Evolutionary conservation across 2,329 filamentous ascomycete genomes (phyloP), one percentile per base, ranked within the genome.

Genomic region (Aspergillus novofumigatus): DNA sequence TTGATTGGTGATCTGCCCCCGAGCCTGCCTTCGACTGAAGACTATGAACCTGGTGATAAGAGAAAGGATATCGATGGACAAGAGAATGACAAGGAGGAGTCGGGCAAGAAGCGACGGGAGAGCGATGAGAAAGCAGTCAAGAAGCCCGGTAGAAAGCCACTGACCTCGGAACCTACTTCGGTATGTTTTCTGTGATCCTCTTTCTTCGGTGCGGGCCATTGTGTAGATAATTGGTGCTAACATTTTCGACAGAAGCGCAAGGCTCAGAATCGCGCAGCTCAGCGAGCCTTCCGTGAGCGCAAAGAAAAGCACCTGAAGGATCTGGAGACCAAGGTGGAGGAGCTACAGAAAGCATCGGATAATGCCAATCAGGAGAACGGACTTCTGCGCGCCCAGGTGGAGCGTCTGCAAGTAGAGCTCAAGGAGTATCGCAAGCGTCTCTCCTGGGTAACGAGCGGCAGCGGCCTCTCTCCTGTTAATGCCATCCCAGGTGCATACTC

Each of bases 81-180:
- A 6, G 86, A 77, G 8, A 85, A 89, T 11, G 86, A 78, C 7
- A 78, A 86, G 1, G 88, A 89, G 5, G 89, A 82, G n/a, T 79
- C 78, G 28, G 82, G 81, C 48, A 85, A 85, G 63, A 85, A 86
- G 57, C 85, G 91, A 62, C 85, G 90, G 59, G 92, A 96, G 75
- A 86, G 88, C 57, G 87, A 91, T 55, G 91, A 92, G 48, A 96
- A 94, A 77, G 82, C 87, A 47, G 86, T 91, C 25, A 97, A 97
- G 85, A 99, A 97, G 78, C 93, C 94, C 4, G 94, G 94, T 52
- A 86, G 94, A 62, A 99, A 99, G 81, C 94, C 93, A 21, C 81
- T 97, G 68, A 97, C 91, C 50, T 95, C 91, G 23, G 94, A 97
- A 75, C 94, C 94, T 25, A 97, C 90, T 65, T 94, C 92, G 65